Base-by-base conservation (phyloP, 352 stramenopile species). In the Phytophthora agathidicida region DNA sequence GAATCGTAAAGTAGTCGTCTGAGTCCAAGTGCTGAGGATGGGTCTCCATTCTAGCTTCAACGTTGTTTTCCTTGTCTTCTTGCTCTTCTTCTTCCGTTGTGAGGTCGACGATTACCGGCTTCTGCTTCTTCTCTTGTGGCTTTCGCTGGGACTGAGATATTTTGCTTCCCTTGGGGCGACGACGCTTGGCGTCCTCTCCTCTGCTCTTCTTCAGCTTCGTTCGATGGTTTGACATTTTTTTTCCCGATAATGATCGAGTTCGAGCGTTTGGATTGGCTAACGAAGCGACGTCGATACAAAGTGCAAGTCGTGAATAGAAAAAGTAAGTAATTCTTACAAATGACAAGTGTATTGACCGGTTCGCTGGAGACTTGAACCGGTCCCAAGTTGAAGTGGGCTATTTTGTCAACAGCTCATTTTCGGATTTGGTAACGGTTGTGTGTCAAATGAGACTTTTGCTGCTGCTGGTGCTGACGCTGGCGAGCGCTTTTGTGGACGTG, bases 1-100 rank as follows among this genome's bases (percentile, higher is more conserved):
- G 64, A 31, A 91, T 71, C 20, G 72, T 60, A 39, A 91, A 93
- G 58, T 91, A 91, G 53, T 94, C 80, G 48, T 88, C 71, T 19
- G 84, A 89, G 28, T 92, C 73, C 14, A 91, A 55, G 22, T 87
- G 73, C 7, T 49, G 47, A 52, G 77, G 74, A n/a, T n/a, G n/a
- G 13, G 35, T 37, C 13, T 46, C 50, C 55, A 49, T 60, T 14
- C 28, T 38, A 43, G 30, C 36, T 14, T 20, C 13, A 45, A 16
- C 37, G 31, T 30, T 41, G 7, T 51, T 49, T 24, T 65, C 19
- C 7, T 36, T 27, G 14, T 44, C 30, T 26, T 23, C 14, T 31
- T 42, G 6, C 13, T 52, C 16, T 11, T 68, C 50, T 14, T 55
- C 28, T 13, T 45, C 60, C 24, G 10, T 43, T 14, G 57, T 67